Base-by-base conservation (phyloP, 768 basidiomycete species). In the Galerina marginata region DNA sequence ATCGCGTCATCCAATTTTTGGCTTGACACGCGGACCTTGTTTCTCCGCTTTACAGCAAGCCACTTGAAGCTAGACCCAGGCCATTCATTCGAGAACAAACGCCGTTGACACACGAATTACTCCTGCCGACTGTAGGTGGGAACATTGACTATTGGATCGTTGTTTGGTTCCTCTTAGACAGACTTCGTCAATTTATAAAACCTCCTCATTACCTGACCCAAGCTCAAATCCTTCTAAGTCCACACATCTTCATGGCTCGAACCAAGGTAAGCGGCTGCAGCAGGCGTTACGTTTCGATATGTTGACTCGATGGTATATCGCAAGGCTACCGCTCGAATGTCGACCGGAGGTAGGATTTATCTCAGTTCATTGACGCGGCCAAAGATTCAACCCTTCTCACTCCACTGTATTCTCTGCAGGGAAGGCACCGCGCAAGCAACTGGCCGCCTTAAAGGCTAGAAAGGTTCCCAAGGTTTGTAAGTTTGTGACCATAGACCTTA, bases 351-450 rank as follows among this genome's bases (percentile, higher is more conserved):
- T 52, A 12, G 23, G 51, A 39, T 7, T 40, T 52, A 39, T 20
- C 40, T 36, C 9, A 6, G 14, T 39, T 23, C 40, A 7, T 20
- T 52, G 51, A 36, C 51, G 9, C 51, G 51, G 51, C 36, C 20
- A 11, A n/a, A 52, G 37, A 52, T 40, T 39, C 20, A 20, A 39
- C 40, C 40, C 38, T 23, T 52, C 37, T 52, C 38, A 40, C 51
- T 52, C 9, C 38, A 10, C 20, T 20, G 20, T 39, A 12, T 20
- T 14, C 38, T 25, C 16, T 39, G 15, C 20, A 52, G 51, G 51
- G 11, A 52, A 52, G 33, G 51, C 51, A 4, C 51, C 51, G 12
- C 51, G 51, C 40, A 52, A 52, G 38, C 51, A 52, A 40, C 51
- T 52, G 37, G 51, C 51, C 40, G 40, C 51, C 51, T 39, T 39